Base-by-base conservation (phyloP, 1,139 yeast genomes). In the Kodamaea derodonti region DNA sequence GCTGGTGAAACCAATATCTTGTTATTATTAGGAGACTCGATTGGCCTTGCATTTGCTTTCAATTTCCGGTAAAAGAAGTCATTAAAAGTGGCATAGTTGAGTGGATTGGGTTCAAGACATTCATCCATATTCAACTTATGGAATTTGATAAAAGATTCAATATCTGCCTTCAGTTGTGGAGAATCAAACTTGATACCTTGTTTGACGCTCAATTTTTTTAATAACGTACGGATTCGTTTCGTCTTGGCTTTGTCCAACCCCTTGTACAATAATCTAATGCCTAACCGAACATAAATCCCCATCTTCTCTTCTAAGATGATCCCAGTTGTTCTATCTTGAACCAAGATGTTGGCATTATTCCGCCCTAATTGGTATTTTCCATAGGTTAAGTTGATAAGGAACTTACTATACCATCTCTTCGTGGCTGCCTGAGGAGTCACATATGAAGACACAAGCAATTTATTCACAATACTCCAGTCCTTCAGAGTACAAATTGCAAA, bases 281-380 rank as follows among this genome's bases (percentile, higher is more conserved):
- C 98, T 24, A 92, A 56, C 36, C 96, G 69, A 6, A 92, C 95
- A 50, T 86, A 86, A 2, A 85, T 78, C 35, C 92, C 83, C 85
- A 92, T 92, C 49, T 88, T 87, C 51, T 92, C 98, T 54, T 92
- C 97, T 53, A 84, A 63, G 13, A 92, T 78, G 33, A 84, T 75
- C 0, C 98, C 98, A 0, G 96, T 84, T 27, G 74, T 69, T 44
- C 98, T 69, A 57, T 92, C 97, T 56, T 92, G 97, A 3, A 92
- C 97, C 35, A 92, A 65, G 27, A 92, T 92, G 52, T 90, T 90
- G 11, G 97, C 98, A 31, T 94, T 86, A 52, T 90, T 86, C 25
- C 88, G 83, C 1, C 98, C 98, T 20, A 90, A 62, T 32, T 81
- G 78, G 54, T 88, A 84, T 47, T 84, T 83, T 0, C 98, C 98